Base-by-base conservation (phyloP, 2,329 filamentous ascomycete species). In the Moelleriella libera region DNA sequence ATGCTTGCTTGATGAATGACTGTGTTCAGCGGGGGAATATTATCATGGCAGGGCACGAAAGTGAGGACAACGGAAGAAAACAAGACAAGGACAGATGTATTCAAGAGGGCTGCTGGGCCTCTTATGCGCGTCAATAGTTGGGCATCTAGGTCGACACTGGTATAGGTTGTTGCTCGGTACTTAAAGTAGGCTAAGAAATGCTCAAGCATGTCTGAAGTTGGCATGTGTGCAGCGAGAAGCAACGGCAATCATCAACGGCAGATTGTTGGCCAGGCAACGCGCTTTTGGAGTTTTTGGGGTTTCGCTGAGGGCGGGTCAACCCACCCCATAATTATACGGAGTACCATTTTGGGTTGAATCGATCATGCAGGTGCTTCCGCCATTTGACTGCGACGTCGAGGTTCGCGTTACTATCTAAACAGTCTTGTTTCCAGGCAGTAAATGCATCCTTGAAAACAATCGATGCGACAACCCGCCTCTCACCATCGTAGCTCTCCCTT, bases 401-500 rank as follows among this genome's bases (percentile, higher is more conserved):
- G 3, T 21, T 21, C 21, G 21, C 21, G 21, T 21, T 21, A 21
- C 21, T 21, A 21, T 21, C 2, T 21, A 21, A 21, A 21, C 21
- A 21, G 21, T 21, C 21, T 21, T 21, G 21, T 21, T 21, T 21
- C 21, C 21, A 3, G 3, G 21, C 21, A 21, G 21, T 21, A 21
- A 21, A 21, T 21, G 21, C 21, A 21, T 21, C 21, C 21, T 21
- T 21, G 21, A 21, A 21, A 21, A 21, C 21, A 21, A 21, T 21
- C 21, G 21, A 21, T 21, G 21, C 21, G 12, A 4, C 8, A 9
- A 3, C 8, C 34, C 8, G 34, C 34, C 8, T 12, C 8, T 50
- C 57, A 66, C 64, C 64, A 65, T 39, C 55, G 55, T 44, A 67
- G 52, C 49, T 67, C 63, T 44, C 63, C 65, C 53, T 66, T 67